Evolutionary conservation across 305 asterid species (phyloP), one percentile per base, ranked within the genome.

Genomic region (Fraxinus ornus): DNA sequence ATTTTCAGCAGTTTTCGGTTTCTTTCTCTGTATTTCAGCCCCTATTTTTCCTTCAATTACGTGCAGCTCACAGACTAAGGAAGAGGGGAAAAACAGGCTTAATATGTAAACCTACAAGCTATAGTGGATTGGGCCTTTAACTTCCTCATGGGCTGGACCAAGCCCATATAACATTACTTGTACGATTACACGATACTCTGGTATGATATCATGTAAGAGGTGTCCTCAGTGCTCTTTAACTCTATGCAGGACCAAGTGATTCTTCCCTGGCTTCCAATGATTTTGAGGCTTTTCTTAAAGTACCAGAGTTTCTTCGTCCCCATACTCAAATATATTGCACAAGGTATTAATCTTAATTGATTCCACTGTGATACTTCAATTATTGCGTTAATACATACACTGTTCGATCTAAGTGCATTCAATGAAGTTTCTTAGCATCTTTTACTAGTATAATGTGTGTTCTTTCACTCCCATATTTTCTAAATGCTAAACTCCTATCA

Each of bases 311-410:
- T 88, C 92, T 96, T 81, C 94, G 98, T 44, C 98, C 98, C 30
- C 98, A 90, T 87, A 94, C 93, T 79, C 99, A 96, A 89, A 94
- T 96, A 83, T 96, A 89, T 85, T 94, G 99, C 91, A 96, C 99
- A 70, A 96, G 99, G 99, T 94, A 91, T 78, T 82, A 80, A 62
- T 49, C 57, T 55, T 24, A 44, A 57, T 57, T 75, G 75, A 19
- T 74, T 82, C 74, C 78, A 72, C 71, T 76, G 26, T 47, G 79
- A 79, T 32, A 32, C 55, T 76, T 47, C 19, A 24, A 77, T 76
- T 36, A 75, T 52, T 83, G 8, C 37, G 8, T 57, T 75, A 74
- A 76, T 9, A 30, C 77, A 26, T 60, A 44, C 44, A 60, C 15
- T 17, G 52, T 75, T 75, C 73, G 36, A 78, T 60, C 47, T 17